Percentiles rank a stretch among this genome's conserved stretches.
Evolutionary conservation across 1,139 yeast species (phyloP).

Genomic region (Meyerozyma athensensis): DNA sequence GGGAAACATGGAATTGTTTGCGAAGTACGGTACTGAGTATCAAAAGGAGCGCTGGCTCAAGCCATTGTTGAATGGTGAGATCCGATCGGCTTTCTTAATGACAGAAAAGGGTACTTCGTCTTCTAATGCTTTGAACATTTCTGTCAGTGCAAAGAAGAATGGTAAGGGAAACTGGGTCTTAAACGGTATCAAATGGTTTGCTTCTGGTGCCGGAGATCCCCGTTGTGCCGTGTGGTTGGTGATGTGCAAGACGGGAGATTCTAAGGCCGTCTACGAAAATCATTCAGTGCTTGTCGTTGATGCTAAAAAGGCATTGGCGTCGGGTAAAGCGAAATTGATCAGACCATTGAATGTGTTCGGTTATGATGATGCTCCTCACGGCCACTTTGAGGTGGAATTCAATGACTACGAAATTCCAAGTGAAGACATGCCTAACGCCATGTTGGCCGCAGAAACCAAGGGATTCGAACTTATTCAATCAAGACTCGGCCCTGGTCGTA

Average conservation of each 20-base stretch:
- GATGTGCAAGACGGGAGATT: conserved; percentile 57
- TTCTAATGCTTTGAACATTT: conserved; percentile 64
- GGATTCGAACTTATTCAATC: conserved; percentile 71
- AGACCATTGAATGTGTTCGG: conserved; percentile 61
- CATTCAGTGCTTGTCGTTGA: conserved; percentile 62
- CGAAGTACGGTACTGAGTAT: conserved; percentile 49
- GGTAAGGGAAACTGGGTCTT: conserved; percentile 48
- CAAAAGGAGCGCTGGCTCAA: conserved; percentile 53
- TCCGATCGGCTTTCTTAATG: conserved; percentile 67
- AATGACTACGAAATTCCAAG: conserved; percentile 45
- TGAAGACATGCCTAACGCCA: conserved; percentile 33
- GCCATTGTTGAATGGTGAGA: conserved; percentile 56
- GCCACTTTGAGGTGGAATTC: conserved; percentile 62
- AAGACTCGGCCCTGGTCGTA: conserved; percentile 68
- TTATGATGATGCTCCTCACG: conserved; percentile 72
- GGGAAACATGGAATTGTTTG: conserved; percentile 71
- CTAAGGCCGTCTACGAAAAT: conserved; percentile 37
- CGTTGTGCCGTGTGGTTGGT: conserved; percentile 57
- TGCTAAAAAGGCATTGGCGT: conserved; percentile 44
- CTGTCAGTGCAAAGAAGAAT: conserved; percentile 43
- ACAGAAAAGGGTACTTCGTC: conserved; percentile 65
- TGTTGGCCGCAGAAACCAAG: conserved; percentile 49
- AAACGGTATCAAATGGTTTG: conserved; percentile 72
- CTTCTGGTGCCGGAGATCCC: conserved; percentile 74
- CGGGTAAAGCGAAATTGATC: conserved; percentile 47